These are phyloP conservation scores for Kluyveromyces starmeri DNA, from an alignment of 805 yeast species.

Conservation along the genomic window DNA sequence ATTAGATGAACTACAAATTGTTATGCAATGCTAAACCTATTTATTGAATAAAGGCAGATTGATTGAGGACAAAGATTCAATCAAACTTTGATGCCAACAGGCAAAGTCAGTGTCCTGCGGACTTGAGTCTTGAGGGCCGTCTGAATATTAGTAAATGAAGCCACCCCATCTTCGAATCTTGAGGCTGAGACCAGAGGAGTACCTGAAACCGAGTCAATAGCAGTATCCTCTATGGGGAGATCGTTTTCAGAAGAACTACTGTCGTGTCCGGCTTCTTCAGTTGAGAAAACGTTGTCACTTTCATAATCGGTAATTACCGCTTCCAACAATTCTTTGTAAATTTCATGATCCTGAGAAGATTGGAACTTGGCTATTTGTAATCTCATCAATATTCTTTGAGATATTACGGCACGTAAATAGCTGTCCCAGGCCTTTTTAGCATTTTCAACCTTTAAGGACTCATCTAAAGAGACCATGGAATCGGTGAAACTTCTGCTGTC, in stretches of 20 bases:
- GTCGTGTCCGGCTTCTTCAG: conserved; percentile 7
- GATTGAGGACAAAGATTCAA: no score
- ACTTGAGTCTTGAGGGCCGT: conserved; percentile 10
- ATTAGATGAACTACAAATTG: no score
- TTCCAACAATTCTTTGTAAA: conserved; percentile 8
- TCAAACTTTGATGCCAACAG: conserved; percentile 23
- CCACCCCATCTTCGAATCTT: conserved; percentile 9
- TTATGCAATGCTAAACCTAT: no score
- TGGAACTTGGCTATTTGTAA: conserved; percentile 22
- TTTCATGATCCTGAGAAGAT: conserved; percentile 7
- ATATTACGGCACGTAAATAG: conserved; percentile 20
- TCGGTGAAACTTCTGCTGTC: conserved; percentile 2
- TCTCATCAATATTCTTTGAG: conserved; percentile 21
- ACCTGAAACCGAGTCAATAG: not conserved
- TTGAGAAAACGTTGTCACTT: conserved; percentile 4
- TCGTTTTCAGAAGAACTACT: conserved; percentile 3
- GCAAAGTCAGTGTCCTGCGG: conserved; percentile 24
- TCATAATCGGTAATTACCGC: conserved; percentile 12
- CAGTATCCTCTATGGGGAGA: not conserved
- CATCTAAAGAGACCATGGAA: conserved; percentile 8
- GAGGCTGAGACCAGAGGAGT: conserved; percentile 1
- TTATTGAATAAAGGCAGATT: no score
- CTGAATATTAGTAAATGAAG: conserved; percentile 13
- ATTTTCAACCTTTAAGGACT: conserved; percentile 6
- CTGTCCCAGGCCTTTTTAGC: conserved; percentile 12